These are phyloP conservation scores for Fonsecaea pedrosoi DNA, from an alignment of 2,329 filamentous ascomycete species.

Conservation along the genomic window DNA sequence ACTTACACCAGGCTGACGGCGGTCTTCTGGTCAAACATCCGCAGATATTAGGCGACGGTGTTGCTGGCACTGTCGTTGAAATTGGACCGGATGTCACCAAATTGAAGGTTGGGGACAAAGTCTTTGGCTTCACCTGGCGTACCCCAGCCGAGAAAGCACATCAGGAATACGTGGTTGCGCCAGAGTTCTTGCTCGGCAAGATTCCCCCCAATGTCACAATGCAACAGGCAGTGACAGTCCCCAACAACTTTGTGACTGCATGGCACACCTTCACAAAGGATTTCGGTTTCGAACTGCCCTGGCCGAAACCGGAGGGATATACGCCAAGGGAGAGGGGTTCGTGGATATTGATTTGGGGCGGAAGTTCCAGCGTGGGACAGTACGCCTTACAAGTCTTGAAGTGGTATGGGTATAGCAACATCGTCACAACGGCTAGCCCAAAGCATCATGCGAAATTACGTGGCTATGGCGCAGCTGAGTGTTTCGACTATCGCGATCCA, in stretches of 20 bases:
- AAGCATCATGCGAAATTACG: constrained; percentile 43
- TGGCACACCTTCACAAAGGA: constrained; percentile 63
- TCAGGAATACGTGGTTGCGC: constrained; percentile 63
- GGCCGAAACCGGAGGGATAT: constrained; percentile 59
- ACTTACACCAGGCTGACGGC: constrained; percentile 68
- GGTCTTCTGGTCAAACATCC: constrained; percentile 62
- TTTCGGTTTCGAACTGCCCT: constrained; percentile 62
- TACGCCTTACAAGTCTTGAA: constrained; percentile 47
- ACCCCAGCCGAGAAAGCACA: constrained; percentile 58
- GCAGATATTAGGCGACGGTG: constrained; percentile 58
- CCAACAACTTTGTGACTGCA: constrained; percentile 65
- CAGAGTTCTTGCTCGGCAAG: constrained; percentile 58
- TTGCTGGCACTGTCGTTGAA: constrained; percentile 61
- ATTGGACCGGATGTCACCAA: constrained; percentile 55
- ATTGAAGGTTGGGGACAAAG: constrained; percentile 61
- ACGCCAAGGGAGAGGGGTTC: constrained; percentile 45
- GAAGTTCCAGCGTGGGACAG: constrained; percentile 47
- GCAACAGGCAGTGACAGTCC: constrained; percentile 60
- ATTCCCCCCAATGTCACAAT: constrained; percentile 54
- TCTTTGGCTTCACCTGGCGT: constrained; percentile 63
- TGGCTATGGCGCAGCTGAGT: constrained; percentile 42
- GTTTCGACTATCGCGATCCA: constrained; percentile 44
- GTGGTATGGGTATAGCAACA: constrained; percentile 45
- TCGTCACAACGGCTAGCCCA: constrained; percentile 45
- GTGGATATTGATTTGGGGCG: constrained; percentile 48